phyloP scores from a whole-genome alignment of 495 filamentous ascomycete genomes.

The Lepraria neglecta region DNA sequence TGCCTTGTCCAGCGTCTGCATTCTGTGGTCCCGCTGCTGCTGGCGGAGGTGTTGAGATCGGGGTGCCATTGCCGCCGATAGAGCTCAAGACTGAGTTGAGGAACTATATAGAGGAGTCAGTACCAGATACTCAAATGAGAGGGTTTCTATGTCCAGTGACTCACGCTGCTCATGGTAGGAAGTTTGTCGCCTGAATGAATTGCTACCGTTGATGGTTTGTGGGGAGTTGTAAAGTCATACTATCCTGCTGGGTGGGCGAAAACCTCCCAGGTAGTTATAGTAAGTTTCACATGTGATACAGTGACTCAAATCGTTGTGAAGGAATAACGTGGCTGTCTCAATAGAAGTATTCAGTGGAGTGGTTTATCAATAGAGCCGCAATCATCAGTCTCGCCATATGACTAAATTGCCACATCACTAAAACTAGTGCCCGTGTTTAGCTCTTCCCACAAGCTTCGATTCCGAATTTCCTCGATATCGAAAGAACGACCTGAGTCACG shows the following conservation, averaged over 20 bases:
- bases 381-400: constrained; percentile 30
- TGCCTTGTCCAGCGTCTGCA: constrained; percentile 15
- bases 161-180: constrained; percentile 45
- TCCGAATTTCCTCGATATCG: constrained; percentile 28
- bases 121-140: constrained; percentile 6
- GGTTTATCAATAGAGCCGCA: neutral
- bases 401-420: constrained; percentile 24
- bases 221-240: constrained; percentile 40
- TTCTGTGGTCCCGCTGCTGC: constrained; percentile 32
- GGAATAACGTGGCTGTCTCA: neutral
- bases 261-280: constrained; percentile 21
- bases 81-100: constrained; percentile 54
- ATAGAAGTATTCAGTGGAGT: neutral
- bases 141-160: constrained; percentile 16
- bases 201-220: constrained; percentile 41
- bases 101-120: constrained; percentile 39
- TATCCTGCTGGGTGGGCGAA: constrained; percentile 5
- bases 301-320: constrained; percentile 20
- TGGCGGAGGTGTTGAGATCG: constrained; percentile 31
- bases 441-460: constrained; percentile 27
- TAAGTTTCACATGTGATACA: constrained; percentile 23
- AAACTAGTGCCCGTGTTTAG: constrained; percentile 29
- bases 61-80: constrained; percentile 42
- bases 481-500: constrained; percentile 31
- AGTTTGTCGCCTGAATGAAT: constrained; percentile 26